A percentile compares a stretch with the other conserved stretches of the same genome.
Conservation (phyloP, 2,329 filamentous ascomycete genomes). For the Ambrosiella beaveri region DNA sequence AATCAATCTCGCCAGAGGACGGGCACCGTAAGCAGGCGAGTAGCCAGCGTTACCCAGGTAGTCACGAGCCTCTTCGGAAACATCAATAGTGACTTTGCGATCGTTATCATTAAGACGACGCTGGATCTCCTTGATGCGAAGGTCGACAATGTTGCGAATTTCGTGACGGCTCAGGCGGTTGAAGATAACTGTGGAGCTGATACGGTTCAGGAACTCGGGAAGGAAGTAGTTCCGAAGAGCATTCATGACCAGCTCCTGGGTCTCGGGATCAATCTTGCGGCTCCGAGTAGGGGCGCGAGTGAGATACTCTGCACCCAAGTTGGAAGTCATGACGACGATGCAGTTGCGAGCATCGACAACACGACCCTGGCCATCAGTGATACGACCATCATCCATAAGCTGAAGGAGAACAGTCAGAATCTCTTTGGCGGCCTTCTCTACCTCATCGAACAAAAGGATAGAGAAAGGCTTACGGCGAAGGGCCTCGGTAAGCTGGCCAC, state of each 20-base stretch:
- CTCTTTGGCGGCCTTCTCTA: slow-evolving; percentile 97
- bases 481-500: slow-evolving; percentile 87
- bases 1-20: slow-evolving; percentile 74
- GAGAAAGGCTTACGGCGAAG: slow-evolving; percentile 92
- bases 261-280: slow-evolving; percentile 71
- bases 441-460: slow-evolving; percentile 92
- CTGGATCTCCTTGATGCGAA: slow-evolving; percentile 78
- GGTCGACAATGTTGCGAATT: slow-evolving; percentile 89
- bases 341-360: slow-evolving; percentile 93
- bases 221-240: slow-evolving; percentile 91
- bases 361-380: slow-evolving; percentile 93
- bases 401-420: slow-evolving; percentile 93
- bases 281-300: slow-evolving; percentile 59
- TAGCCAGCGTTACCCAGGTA: slow-evolving; percentile 86
- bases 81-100: slow-evolving; percentile 69
- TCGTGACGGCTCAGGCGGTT: slow-evolving; percentile 81
- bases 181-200: slow-evolving; percentile 93
- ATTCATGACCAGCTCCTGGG: slow-evolving; percentile 76
- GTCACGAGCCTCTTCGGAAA: slow-evolving; percentile 73
- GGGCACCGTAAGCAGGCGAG: slow-evolving; percentile 84
- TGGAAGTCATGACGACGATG: slow-evolving; percentile 98
- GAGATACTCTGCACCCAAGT: slow-evolving; percentile 89
- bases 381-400: slow-evolving; percentile 97
- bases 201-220: slow-evolving; percentile 96
- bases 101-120: slow-evolving; percentile 72